Evolutionary conservation across 148 eudicot species (phyloP).

Genomic region (Nyssa sinensis): DNA sequence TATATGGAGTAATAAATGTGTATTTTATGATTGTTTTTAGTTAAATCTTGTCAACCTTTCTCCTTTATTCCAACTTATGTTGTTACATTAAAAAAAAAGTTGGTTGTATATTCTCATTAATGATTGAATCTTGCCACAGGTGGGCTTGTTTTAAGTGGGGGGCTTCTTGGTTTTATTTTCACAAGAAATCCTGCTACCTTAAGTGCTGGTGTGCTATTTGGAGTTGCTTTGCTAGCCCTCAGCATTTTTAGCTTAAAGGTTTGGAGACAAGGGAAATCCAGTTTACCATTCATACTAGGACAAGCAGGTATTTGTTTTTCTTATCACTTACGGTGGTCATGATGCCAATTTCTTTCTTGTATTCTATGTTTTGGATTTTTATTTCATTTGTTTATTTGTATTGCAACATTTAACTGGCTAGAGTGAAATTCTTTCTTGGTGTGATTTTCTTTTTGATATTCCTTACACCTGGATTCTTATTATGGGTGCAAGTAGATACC

Average conservation of each 20-base stretch:
- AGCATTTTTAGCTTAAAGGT: constrained; percentile 75
- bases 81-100: too few relatives aligned
- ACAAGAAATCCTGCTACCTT: constrained; percentile 59
- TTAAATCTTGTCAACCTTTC: too few relatives aligned
- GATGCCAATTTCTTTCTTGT: not conserved
- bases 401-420: too few relatives aligned
- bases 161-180: constrained; percentile 70
- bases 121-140: constrained; percentile 39
- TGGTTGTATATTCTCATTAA: not conserved
- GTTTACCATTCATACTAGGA: constrained; percentile 82
- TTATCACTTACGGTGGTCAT: not conserved
- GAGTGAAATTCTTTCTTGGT: too few relatives aligned
- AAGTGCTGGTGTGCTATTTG: constrained; percentile 57
- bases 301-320: constrained; percentile 67
- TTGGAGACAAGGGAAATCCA: constrained; percentile 84
- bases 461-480: too few relatives aligned
- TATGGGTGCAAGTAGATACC: too few relatives aligned
- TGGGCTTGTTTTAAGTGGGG: constrained; percentile 73
- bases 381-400: too few relatives aligned
- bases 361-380: not conserved
- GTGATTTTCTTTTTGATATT: too few relatives aligned
- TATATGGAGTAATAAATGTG: too few relatives aligned
- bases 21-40: too few relatives aligned
- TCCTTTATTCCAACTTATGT: too few relatives aligned
- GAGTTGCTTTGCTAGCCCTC: constrained; percentile 78